Percentiles rank a stretch among this genome's conserved stretches.
Conservation (phyloP, 2,329 filamentous ascomycete species). For the Zarea fungicola region DNA sequence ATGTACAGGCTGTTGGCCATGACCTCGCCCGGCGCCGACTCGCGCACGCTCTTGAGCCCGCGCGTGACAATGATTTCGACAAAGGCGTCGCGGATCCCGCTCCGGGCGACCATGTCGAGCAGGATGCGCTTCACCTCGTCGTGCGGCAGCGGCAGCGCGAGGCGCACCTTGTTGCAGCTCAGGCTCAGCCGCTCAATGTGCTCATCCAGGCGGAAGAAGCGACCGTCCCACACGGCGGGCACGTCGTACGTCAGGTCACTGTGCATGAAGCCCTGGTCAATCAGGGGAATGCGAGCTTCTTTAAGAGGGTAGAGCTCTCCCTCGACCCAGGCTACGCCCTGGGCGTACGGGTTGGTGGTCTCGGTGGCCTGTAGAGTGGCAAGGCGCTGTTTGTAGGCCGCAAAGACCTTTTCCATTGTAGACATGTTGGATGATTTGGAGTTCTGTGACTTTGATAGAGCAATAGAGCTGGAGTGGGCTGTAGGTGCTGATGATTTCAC, state of each 20-base stretch:
- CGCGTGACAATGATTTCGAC: conserved; percentile 48
- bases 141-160: conserved; percentile 35
- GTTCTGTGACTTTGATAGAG: too few species aligned
- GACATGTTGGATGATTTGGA: conserved; percentile 35
- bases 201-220: conserved; percentile 47
- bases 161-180: conserved; percentile 40
- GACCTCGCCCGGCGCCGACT: conserved; percentile 27
- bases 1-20: conserved; percentile 23
- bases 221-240: conserved; percentile 45
- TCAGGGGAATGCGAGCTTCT: conserved; percentile 44
- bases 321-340: conserved; percentile 43
- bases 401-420: conserved; percentile 39
- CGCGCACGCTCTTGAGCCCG: conserved; percentile 39
- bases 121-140: conserved; percentile 35
- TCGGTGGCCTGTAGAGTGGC: conserved; percentile 26
- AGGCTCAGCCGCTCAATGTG: conserved; percentile 39
- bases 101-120: conserved; percentile 39
- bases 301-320: conserved; percentile 37
- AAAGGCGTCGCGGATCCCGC: conserved; percentile 44
- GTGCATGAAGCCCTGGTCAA: conserved; percentile 48
- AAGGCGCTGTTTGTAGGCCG: conserved; percentile 27
- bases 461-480: too few species aligned
- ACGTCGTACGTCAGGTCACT: conserved; percentile 50
- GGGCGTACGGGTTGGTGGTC: conserved; percentile 33
- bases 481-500: too few species aligned